Evolutionary conservation across 768 basidiomycete species (phyloP).

Genomic region (Tylopilus plumbeoviolaceoides): DNA sequence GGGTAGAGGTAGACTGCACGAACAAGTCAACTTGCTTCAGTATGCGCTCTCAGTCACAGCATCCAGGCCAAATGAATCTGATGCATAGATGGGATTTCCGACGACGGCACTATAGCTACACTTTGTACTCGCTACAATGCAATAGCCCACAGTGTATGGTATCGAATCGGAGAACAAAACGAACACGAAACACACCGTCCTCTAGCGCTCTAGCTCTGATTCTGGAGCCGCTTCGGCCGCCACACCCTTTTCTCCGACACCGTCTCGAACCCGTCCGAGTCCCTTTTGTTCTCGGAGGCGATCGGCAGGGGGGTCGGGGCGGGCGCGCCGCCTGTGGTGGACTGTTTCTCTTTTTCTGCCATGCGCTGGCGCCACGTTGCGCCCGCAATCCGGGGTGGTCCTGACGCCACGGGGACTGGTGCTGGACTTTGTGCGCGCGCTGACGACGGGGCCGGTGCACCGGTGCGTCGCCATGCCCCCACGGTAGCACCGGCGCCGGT

Average conservation of each 20-base stretch:
- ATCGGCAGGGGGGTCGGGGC: slow-evolving; percentile 18
- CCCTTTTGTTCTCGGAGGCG: slow-evolving; percentile 42
- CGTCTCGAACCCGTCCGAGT: slow-evolving; percentile 72
- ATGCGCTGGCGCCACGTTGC: slow-evolving; percentile 52
- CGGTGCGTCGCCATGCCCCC: neutral
- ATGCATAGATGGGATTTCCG: neutral
- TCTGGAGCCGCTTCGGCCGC: slow-evolving; percentile 18
- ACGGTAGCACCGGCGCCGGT: too few relatives aligned
- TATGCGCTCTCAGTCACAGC: too few relatives aligned
- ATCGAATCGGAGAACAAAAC: slow-evolving; percentile 2
- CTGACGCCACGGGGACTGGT: slow-evolving; percentile 29
- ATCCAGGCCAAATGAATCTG: too few relatives aligned
- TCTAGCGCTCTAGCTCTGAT: neutral
- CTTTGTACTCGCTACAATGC: slow-evolving; percentile 14
- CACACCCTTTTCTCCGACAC: slow-evolving; percentile 35
- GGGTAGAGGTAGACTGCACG: too few relatives aligned
- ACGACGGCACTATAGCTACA: neutral
- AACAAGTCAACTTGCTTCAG: too few relatives aligned
- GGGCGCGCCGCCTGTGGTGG: neutral
- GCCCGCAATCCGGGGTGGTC: slow-evolving; percentile 35
- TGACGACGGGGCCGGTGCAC: neutral
- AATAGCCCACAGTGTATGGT: slow-evolving; percentile 4
- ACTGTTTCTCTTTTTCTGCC: neutral
- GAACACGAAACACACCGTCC: neutral
- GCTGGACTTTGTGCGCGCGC: slow-evolving; percentile 53